phyloP scores from a whole-genome alignment of 2,329 filamentous ascomycete species.

The Coleophoma cylindrospora region DNA sequence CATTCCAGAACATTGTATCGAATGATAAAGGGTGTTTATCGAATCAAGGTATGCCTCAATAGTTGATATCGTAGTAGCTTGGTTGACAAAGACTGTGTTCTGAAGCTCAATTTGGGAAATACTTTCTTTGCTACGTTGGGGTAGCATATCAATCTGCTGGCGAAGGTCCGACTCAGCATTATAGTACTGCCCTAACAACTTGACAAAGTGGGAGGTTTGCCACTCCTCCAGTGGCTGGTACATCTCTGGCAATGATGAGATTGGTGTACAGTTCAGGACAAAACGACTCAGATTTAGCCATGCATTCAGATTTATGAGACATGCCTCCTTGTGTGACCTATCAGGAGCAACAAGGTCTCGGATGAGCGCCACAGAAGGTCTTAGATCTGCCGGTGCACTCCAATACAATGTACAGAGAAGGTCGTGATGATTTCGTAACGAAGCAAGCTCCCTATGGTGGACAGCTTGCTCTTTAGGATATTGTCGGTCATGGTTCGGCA shows the following conservation, averaged over 20 bases:
- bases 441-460: conserved; percentile 55
- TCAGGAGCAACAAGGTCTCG: conserved; percentile 54
- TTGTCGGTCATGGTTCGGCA: conserved; percentile 62
- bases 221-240: conserved; percentile 48
- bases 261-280: conserved; percentile 41
- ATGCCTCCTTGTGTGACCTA: conserved; percentile 62
- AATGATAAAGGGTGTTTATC: background rate
- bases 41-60: background rate
- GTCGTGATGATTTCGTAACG: conserved; percentile 64
- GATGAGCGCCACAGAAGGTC: conserved; percentile 48
- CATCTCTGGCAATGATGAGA: conserved; percentile 23
- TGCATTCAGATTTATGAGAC: conserved; percentile 56
- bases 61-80: conserved; percentile 1
- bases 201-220: conserved; percentile 53
- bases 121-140: background rate
- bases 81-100: conserved; percentile 10
- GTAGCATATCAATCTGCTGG: conserved; percentile 13
- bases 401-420: conserved; percentile 63
- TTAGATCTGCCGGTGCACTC: conserved; percentile 50
- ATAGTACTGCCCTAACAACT: conserved; percentile 52
- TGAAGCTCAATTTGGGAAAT: conserved; percentile 10
- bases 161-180: conserved; percentile 16
- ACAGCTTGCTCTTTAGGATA: conserved; percentile 58
- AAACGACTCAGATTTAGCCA: conserved; percentile 60
- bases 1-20: background rate